phyloP scores from a whole-genome alignment of 2,329 filamentous ascomycete genomes.

The Arthrocladium fulminans region DNA sequence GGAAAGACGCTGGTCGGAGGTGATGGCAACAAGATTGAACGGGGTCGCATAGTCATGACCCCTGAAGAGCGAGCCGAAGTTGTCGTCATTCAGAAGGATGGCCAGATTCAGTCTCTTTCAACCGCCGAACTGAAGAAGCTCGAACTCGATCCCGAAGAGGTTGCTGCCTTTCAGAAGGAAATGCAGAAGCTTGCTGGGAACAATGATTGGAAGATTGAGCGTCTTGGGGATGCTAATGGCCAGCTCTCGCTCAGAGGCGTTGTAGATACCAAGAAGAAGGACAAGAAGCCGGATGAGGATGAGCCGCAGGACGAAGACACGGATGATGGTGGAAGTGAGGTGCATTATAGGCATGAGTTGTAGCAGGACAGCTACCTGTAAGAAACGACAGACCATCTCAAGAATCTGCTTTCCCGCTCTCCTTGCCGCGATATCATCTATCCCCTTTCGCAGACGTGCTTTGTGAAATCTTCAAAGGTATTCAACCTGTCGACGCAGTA shows the following conservation, averaged over 20 bases:
- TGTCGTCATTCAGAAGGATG: constrained; percentile 51
- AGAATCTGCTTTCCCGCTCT: too few species aligned
- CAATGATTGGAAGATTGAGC: constrained; percentile 69
- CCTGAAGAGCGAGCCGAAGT: constrained; percentile 40
- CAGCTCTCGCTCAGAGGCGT: constrained; percentile 61
- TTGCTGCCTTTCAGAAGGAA: constrained; percentile 61
- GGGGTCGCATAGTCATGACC: constrained; percentile 46
- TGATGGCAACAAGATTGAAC: constrained; percentile 50
- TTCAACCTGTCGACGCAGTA: too few species aligned
- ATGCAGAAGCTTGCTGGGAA: constrained; percentile 61
- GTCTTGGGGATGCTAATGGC: constrained; percentile 58
- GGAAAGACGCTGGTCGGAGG: constrained; percentile 47
- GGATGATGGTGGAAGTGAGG: constrained; percentile 28
- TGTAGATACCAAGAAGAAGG: constrained; percentile 31
- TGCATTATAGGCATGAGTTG: constrained; percentile 32
- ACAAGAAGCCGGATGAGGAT: constrained; percentile 42
- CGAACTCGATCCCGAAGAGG: constrained; percentile 55
- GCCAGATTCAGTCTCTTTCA: constrained; percentile 51
- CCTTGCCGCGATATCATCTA: too few species aligned
- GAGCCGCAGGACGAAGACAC: constrained; percentile 36
- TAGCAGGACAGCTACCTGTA: background rate
- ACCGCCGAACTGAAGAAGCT: constrained; percentile 60
- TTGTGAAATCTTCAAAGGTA: too few species aligned
- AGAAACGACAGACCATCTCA: too few species aligned
- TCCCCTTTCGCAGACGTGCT: too few species aligned